These are phyloP conservation scores for Talaromyces stipitatus DNA, from an alignment of 495 filamentous ascomycete species.

Conservation along the genomic window DNA sequence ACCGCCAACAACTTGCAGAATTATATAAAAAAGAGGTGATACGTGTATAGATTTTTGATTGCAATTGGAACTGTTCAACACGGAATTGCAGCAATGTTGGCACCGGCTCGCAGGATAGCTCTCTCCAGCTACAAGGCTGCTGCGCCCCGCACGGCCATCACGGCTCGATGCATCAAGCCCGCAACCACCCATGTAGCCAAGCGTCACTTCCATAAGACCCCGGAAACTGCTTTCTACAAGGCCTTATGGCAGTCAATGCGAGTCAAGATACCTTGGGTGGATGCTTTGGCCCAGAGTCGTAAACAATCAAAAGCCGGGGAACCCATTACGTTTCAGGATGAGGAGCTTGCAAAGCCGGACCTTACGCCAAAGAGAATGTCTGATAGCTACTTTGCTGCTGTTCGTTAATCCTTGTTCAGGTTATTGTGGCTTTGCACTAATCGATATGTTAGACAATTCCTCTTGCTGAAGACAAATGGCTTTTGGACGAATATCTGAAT, in stretches of 20 bases:
- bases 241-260: slow-evolving; percentile 45
- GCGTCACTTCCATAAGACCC: slow-evolving; percentile 23
- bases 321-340: neutral
- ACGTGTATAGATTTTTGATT: neutral
- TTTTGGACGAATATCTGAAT: slow-evolving; percentile 62
- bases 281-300: slow-evolving; percentile 49
- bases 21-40: neutral
- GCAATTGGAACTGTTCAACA: neutral
- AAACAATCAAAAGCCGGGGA: slow-evolving; percentile 22
- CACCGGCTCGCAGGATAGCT: neutral
- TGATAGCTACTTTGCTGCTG: slow-evolving; percentile 56
- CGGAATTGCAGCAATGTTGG: neutral
- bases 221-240: slow-evolving; percentile 17
- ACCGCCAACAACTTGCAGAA: neutral
- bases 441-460: slow-evolving; percentile 46
- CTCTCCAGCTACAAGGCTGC: neutral
- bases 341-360: slow-evolving; percentile 28
- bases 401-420: slow-evolving; percentile 22
- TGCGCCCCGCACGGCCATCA: neutral
- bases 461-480: slow-evolving; percentile 61
- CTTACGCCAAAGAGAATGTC: slow-evolving; percentile 56
- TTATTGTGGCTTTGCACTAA: neutral
- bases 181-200: neutral
- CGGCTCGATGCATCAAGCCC: neutral
- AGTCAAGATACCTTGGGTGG: slow-evolving; percentile 64